A percentile compares a stretch with the other conserved stretches of the same genome.
phyloP scores from a whole-genome alignment of 2,329 filamentous ascomycete genomes.

The Rhynchosporium agropyri region DNA sequence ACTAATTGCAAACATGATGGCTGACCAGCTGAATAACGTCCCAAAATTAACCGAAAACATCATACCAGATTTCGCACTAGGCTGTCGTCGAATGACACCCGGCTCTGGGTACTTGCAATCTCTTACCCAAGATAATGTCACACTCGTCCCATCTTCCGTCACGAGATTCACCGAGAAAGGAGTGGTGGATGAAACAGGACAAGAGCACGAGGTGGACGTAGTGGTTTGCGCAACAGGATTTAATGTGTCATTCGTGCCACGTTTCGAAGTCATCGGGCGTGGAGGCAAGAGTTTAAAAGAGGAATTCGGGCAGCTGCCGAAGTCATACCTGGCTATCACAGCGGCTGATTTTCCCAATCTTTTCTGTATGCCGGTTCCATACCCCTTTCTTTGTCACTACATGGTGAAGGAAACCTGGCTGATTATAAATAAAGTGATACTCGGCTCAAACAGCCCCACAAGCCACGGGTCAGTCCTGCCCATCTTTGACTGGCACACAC shows the following conservation, averaged over 20 bases:
- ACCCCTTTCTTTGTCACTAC: background rate
- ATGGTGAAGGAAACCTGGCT: constrained; percentile 26
- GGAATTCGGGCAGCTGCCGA: constrained; percentile 31
- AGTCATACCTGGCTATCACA: constrained; percentile 35
- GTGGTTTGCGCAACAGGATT: constrained; percentile 45
- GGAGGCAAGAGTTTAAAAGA: constrained; percentile 28
- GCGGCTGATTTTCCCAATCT: constrained; percentile 35
- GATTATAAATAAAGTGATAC: constrained; percentile 27
- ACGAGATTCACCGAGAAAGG: constrained; percentile 43
- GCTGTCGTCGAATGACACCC: constrained; percentile 49
- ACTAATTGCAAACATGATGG: constrained; percentile 26
- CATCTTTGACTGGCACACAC: constrained; percentile 42
- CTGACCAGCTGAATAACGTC: constrained; percentile 26
- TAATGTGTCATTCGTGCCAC: constrained; percentile 38
- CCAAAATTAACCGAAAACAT: constrained; percentile 26
- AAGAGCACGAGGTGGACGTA: constrained; percentile 42
- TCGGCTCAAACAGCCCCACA: constrained; percentile 39
- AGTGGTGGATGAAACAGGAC: constrained; percentile 40
- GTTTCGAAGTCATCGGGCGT: constrained; percentile 35
- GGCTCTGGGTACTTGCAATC: constrained; percentile 49
- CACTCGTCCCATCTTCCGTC: constrained; percentile 35
- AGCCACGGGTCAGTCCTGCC: constrained; percentile 39
- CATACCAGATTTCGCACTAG: constrained; percentile 40
- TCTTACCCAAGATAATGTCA: constrained; percentile 45
- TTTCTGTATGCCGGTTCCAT: constrained; percentile 41